Evolutionary conservation across 257 asterid genomes (phyloP), one percentile per base, ranked within the genome.

Genomic region (Anisodus acutangulus): DNA sequence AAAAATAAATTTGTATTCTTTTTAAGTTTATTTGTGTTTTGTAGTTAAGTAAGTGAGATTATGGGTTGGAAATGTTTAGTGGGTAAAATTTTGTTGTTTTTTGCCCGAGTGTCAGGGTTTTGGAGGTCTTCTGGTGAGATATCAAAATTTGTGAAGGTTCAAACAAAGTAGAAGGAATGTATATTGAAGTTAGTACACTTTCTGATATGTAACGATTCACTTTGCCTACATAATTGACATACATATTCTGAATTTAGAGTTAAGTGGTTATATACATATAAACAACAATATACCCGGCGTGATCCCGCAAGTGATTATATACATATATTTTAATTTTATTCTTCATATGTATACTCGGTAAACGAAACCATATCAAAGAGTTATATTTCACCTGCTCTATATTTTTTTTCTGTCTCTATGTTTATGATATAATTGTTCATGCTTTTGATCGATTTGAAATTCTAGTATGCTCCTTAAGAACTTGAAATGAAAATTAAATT

Each of bases 141-240:
- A 17, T 3, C 16, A 55, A 13, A 55, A 55, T 22, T 55, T 13
- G 19, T 15, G 62, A 12, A 55, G 62, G 62, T 55, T 3, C 26
- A 19, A 63, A 63, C 15, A 63, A 63, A 8, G 69, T 63, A 9
- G 39, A 55, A 55, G 13, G 60, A 3, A 53, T 53, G 11, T 53
- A 53, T 53, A 9, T 49, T 6, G 55, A 6, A 49, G 9, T 4
- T 9, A 6, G 2, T 49, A 9, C 9, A 49, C 11, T 49, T 49
- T 49, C 2, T 49, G 55, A 6, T 49, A 49, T 49, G 94, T 91
- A 87, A 67, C 83, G 9, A 58, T 62, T 86, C 13, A 15, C 45
- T 82, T 5, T 71, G 39, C 41, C 51, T 58, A 72, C 54, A n/a
- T 43, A 60, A 67, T 26, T 15, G 63, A 31, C 59, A 67, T 22